Base-by-base conservation (phyloP, 2,329 filamentous ascomycete species). In the Colletotrichum orchidophilum region DNA sequence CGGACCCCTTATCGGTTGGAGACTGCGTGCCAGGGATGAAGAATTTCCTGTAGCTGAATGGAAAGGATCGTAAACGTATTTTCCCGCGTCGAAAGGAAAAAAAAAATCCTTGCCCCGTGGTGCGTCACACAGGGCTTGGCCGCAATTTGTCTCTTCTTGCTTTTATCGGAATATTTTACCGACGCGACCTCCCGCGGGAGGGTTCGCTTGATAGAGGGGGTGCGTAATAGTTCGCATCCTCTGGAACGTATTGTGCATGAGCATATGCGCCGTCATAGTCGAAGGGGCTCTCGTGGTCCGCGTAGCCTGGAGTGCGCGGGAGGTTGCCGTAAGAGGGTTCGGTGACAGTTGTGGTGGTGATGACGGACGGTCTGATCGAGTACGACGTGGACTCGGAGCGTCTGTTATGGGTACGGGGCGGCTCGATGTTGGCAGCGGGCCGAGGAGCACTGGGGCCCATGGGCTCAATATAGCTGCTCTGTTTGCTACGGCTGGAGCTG, bases 161-260 rank as follows among this genome's bases (percentile, higher is more conserved):
- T 61, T 46, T 21, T 62, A 46, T 55, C 18, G 26, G 39, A 15
- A 15, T 27, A 15, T 7, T 39, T 50, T 52, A 67, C 49, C 49
- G 46, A 24, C 35, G 63, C 35, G 66, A 66, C 53, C 66, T 69
- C 42, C 63, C 67, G 24, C 67, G 63, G 21, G 62, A 24, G 18
- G 35, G 5, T 12, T 53, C 63, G 33, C 26, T 18, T 63, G 63
- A 65, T 21, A 82, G 78, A 58, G 81, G 81, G 66, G 77, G 78
- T n/a, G 78, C 61, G 68, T 80, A 79, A 73, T 82, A 82, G 70
- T 79, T 75, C 53, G 80, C 80, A 71, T 81, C 79, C 64, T 82
- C 79, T 42, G 26, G 29, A 26, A 42, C 26, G 60, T 76, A 80
- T 64, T 15, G 59, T 3, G 59, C 12, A 31, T 46, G 39, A 18